Evolutionary conservation across 2,329 filamentous ascomycete species (phyloP), one percentile per base, ranked within the genome.

Genomic region (Byssochlamys sp.): DNA sequence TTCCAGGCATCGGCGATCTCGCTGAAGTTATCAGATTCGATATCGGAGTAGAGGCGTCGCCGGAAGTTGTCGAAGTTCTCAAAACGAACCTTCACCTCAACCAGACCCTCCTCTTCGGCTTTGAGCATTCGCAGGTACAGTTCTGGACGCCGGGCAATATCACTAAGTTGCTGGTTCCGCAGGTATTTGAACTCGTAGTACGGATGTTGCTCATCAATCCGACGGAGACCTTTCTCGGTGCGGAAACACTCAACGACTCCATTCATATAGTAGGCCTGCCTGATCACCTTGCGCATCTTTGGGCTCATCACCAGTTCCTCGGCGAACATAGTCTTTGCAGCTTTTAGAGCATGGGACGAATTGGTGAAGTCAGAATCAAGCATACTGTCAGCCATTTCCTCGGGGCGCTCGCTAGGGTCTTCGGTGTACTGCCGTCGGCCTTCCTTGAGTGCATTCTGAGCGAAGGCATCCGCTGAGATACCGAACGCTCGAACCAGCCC

Each of bases 151-250:
- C 85, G 84, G 2, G 90, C 88, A 59, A 97, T 83, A 63, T 94
- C 88, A 49, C 80, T 78, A 60, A 96, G 88, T 6, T 89, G 89
- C 73, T 96, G 91, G 66, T 94, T 91, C 62, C 90, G 85, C 24
- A 99, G 80, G 66, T 99, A 99, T 73, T 99, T 96, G 78, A 99
- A 90, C 73, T 97, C 94, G 70, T 97, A 97, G 73, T 95, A 97
- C 0, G 91, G 90, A 67, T 97, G 91, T 26, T 94, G 86, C 60
- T 97, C 92, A 65, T 96, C 91, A 64, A 99, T 97, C 68, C 90
- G 89, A 58, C 89, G 88, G 55, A 96, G 78, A 28, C 94, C 94
- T 74, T 97, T 99, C 59, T 97, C 91, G 0, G 94, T 99, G 57
- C 94, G 86, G 60, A 84, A 84, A 71, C 91, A 95, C 75, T 92